Percentiles rank a stretch among this genome's conserved stretches.
phyloP scores from a whole-genome alignment of 352 stramenopile species.

The Phytophthora sp. region DNA sequence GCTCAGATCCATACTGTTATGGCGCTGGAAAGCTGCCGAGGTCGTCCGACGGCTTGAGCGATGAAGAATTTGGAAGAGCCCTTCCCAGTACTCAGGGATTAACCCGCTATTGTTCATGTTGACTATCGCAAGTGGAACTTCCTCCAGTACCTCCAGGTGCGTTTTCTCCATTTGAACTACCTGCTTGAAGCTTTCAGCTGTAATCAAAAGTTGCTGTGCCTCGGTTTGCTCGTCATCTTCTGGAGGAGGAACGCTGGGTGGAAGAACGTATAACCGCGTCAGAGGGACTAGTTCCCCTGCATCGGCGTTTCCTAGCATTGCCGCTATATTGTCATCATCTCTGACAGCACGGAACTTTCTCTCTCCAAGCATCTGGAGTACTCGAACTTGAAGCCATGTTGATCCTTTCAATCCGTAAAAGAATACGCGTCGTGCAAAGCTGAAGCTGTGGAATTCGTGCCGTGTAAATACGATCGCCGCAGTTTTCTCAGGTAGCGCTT shows the following conservation, averaged over 20 bases:
- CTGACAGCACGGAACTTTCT: slow-evolving; percentile 15
- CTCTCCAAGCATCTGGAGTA: slow-evolving; percentile 15
- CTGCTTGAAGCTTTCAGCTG: slow-evolving; percentile 29
- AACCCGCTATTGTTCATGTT: slow-evolving; percentile 33
- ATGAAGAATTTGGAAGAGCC: slow-evolving; percentile 54
- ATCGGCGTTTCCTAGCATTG: background rate
- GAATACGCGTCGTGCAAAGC: slow-evolving; percentile 37
- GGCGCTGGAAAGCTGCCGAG: slow-evolving; percentile 26
- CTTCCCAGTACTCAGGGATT: slow-evolving; percentile 42
- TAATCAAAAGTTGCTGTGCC: slow-evolving; percentile 28
- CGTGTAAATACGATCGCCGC: slow-evolving; percentile 26
- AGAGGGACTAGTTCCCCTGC: background rate
- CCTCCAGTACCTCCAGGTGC: slow-evolving; percentile 43
- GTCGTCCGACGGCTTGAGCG: slow-evolving; percentile 29
- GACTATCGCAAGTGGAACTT: slow-evolving; percentile 45
- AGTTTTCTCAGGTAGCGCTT: slow-evolving; percentile 24
- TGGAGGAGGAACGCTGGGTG: background rate
- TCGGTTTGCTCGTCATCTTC: slow-evolving; percentile 10
- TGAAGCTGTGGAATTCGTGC: slow-evolving; percentile 38
- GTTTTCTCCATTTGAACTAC: slow-evolving; percentile 44
- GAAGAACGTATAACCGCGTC: slow-evolving; percentile 20
- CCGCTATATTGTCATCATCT: background rate
- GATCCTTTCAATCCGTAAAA: slow-evolving; percentile 28
- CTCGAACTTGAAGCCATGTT: slow-evolving; percentile 13
- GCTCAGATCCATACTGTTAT: background rate